Evolutionary conservation across 306 rosid species (phyloP).

Genomic region (Sechiopsis laciniata): DNA sequence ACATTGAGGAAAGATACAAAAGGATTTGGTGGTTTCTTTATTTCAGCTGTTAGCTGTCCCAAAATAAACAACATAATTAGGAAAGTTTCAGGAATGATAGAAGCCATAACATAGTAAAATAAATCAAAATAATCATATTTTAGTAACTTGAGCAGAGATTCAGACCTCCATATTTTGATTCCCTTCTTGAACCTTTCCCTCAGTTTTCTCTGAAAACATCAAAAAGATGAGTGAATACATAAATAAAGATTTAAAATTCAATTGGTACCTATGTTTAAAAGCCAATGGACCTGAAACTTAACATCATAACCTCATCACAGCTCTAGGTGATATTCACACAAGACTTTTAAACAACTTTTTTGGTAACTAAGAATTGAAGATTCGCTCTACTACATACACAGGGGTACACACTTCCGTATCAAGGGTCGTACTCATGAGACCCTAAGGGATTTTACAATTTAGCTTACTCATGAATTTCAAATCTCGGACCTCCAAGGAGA

Average conservation of each 20-base stretch:
- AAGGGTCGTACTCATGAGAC: no score
- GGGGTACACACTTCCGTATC: no score
- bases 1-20: slow-evolving; percentile 47
- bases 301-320: not conserved
- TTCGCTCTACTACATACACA: no score
- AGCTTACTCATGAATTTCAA: no score
- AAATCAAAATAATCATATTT: slow-evolving; percentile 24
- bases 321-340: not conserved
- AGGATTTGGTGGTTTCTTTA: slow-evolving; percentile 36
- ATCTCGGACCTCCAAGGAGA: no score
- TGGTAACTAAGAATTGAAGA: no score
- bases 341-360: no score
- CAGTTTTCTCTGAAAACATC: slow-evolving; percentile 45
- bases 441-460: no score
- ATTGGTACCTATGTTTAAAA: not conserved
- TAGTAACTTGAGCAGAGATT: slow-evolving; percentile 28
- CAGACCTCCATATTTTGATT: slow-evolving; percentile 54
- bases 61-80: slow-evolving; percentile 28
- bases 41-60: slow-evolving; percentile 39
- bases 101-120: slow-evolving; percentile 15
- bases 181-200: slow-evolving; percentile 36
- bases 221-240: slow-evolving; percentile 5
- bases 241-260: not conserved
- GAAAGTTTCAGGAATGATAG: slow-evolving; percentile 24
- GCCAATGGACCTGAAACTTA: not conserved